Percentiles rank a stretch among this genome's conserved stretches.
Conservation (phyloP, 441 rosid genomes). For the Hura crepitans region DNA sequence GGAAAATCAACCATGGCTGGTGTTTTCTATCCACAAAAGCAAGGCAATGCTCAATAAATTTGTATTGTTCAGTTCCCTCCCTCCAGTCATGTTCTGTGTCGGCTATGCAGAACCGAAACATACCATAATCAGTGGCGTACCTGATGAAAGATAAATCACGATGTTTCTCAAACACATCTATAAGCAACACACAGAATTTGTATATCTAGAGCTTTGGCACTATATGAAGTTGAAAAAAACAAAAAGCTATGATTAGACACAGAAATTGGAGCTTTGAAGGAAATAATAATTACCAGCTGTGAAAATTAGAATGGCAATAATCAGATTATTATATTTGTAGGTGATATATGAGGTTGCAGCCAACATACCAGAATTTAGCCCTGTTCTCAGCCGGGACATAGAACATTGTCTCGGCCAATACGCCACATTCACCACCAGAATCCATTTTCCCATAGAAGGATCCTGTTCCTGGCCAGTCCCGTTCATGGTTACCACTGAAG, state of each 20-base stretch:
- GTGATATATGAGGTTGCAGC: not conserved
- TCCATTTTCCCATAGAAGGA: constrained; percentile 62
- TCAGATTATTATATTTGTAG: not conserved
- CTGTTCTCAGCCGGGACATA: constrained; percentile 71
- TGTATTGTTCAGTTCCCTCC: constrained; percentile 75
- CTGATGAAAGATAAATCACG: constrained; percentile 29
- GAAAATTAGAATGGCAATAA: not conserved
- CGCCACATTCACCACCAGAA: constrained; percentile 94
- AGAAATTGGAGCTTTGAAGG: not conserved
- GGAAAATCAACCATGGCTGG: constrained; percentile 86
- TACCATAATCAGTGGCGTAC: constrained; percentile 79
- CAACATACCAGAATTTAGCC: constrained; percentile 62
- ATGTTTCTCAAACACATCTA: not conserved
- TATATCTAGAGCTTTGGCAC: not conserved
- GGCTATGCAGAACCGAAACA: constrained; percentile 79
- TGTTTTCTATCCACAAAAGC: constrained; percentile 67
- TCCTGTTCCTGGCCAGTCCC: constrained; percentile 84
- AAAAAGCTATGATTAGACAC: not conserved
- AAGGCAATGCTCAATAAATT: constrained; percentile 68
- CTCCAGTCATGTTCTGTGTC: constrained; percentile 91
- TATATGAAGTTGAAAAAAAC: not conserved
- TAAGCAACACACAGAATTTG: not conserved
- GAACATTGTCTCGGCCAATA: constrained; percentile 79
- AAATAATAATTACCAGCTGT: not conserved
- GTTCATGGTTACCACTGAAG: constrained; percentile 82